Base-by-base conservation (phyloP, 208 protist genomes). In the Leishmania lainsoni region DNA sequence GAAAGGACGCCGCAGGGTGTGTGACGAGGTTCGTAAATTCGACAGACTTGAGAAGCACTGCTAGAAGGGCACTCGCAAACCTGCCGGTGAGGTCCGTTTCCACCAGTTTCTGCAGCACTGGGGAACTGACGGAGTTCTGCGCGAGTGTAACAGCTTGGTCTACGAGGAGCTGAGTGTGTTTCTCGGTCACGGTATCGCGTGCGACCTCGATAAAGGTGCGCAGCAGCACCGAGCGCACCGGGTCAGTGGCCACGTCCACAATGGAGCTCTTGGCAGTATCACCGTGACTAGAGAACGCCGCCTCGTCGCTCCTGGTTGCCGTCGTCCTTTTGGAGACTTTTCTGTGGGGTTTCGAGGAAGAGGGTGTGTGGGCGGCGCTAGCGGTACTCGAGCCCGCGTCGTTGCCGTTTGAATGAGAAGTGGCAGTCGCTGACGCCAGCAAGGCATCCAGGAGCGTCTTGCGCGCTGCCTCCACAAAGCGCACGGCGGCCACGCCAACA, bases 91-190 rank as follows among this genome's bases (percentile, higher is more conserved):
- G 76, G 81, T 89, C 89, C 10, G 76, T 70, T 69, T 95, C 92
- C 58, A 97, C 76, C 52, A 98, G 72, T 63, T 92, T 91, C 76
- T 98, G 95, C 69, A 98, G 87, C 76, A 96, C 93, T 0, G 95
- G 93, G 3, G 92, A 95, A 22, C 87, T 91, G 16, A 89, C 88
- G 71, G 95, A 86, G 79, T 89, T 90, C 65, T 93, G 83, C 26
- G 91, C 84, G 39, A 97, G 91, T 45, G 66, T 63, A 9, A 91
- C 76, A 1, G 87, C 87, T n/a, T 86, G 42, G 8, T 65, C n/a
- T 0, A 71, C 49, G 5, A 88, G 80, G 32, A 78, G 69, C 68
- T 93, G 59, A 17, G 81, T 79, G 14, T 79, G 78, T 32, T 75
- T 79, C 6, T 86, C 79, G 29, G 63, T 39, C 39, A 83, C 29